A percentile compares a stretch with the other conserved stretches of the same genome.
These are phyloP conservation scores for Pleurotus ostreatus DNA, from an alignment of 768 basidiomycete genomes.

Conservation along the genomic window DNA sequence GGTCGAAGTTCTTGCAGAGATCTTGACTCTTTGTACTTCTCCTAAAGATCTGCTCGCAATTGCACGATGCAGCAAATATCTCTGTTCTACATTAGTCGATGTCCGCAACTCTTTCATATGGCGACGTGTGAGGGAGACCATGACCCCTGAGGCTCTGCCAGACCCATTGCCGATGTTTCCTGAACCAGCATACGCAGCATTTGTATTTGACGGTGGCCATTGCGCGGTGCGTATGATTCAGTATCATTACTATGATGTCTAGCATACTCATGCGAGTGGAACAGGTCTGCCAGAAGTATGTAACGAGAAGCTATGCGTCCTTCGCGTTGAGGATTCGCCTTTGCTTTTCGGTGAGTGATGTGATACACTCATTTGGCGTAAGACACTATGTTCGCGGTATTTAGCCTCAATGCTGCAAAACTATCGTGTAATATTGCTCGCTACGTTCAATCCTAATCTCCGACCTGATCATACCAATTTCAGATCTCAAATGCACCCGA, in stretches of 20 bases:
- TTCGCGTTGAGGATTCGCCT: constrained; percentile 44
- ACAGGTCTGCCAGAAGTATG: constrained; percentile 35
- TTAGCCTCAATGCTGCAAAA: neutral
- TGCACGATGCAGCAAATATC: constrained; percentile 51
- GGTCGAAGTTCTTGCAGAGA: constrained; percentile 61
- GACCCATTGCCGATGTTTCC: constrained; percentile 31
- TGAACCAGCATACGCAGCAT: constrained; percentile 60
- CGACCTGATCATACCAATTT: no score
- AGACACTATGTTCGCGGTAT: neutral
- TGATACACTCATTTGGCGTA: neutral
- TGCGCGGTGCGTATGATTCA: constrained; percentile 43
- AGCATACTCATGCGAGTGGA: neutral
- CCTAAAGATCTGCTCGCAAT: constrained; percentile 56
- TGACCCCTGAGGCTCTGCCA: constrained; percentile 17
- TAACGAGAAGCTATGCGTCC: constrained; percentile 36
- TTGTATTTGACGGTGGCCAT: constrained; percentile 52
- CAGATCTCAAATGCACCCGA: no score
- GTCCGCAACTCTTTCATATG: constrained; percentile 53
- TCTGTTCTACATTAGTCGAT: constrained; percentile 46
- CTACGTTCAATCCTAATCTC: no score
- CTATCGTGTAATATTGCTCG: neutral
- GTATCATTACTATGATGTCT: no score
- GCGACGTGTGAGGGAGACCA: constrained; percentile 41
- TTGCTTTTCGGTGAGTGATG: constrained; percentile 32
- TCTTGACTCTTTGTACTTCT: constrained; percentile 48